Evolutionary conservation across 441 rosid species (phyloP).

Genomic region (Brassica balearica): DNA sequence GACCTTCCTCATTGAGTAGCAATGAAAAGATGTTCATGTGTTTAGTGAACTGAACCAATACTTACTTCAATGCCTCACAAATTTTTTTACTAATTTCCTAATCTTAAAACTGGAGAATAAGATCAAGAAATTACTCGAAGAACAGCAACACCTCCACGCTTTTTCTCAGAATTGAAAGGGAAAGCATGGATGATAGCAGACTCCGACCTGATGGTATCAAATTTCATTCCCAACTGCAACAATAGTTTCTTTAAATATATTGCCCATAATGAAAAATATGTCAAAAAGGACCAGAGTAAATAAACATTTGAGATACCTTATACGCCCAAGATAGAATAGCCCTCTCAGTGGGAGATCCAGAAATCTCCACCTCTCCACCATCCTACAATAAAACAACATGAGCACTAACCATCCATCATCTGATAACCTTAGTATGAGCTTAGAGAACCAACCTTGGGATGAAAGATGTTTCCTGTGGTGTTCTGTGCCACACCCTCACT

Average conservation of each 20-base stretch:
- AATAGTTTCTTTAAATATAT: slow-evolving; percentile 34
- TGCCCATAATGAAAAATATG: slow-evolving; percentile 17
- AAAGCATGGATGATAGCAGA: slow-evolving; percentile 82
- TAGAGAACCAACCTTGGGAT: slow-evolving; percentile 63
- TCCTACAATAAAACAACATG: slow-evolving; percentile 56
- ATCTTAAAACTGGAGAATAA: slow-evolving; percentile 2
- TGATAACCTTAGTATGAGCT: slow-evolving; percentile 8
- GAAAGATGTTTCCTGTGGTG: slow-evolving; percentile 85
- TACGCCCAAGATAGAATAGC: slow-evolving; percentile 96
- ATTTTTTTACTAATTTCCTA: background rate
- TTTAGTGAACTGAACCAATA: background rate
- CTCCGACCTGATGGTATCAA: slow-evolving; percentile 72
- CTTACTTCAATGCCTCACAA: slow-evolving; percentile 6
- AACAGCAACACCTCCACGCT: slow-evolving; percentile 98
- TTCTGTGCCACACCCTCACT: slow-evolving; percentile 82
- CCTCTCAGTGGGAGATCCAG: slow-evolving; percentile 99
- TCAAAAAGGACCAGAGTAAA: slow-evolving; percentile 25
- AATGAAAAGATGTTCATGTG: slow-evolving; percentile 11
- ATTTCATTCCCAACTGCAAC: slow-evolving; percentile 94
- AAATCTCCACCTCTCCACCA: slow-evolving; percentile 80
- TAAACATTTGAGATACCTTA: slow-evolving; percentile 57
- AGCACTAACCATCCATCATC: background rate
- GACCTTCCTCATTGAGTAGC: slow-evolving; percentile 11
- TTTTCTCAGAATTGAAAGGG: slow-evolving; percentile 98
- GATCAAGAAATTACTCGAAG: slow-evolving; percentile 59